These are phyloP conservation scores for Prunus armeniaca DNA, from an alignment of 306 rosid species.

Conservation along the genomic window DNA sequence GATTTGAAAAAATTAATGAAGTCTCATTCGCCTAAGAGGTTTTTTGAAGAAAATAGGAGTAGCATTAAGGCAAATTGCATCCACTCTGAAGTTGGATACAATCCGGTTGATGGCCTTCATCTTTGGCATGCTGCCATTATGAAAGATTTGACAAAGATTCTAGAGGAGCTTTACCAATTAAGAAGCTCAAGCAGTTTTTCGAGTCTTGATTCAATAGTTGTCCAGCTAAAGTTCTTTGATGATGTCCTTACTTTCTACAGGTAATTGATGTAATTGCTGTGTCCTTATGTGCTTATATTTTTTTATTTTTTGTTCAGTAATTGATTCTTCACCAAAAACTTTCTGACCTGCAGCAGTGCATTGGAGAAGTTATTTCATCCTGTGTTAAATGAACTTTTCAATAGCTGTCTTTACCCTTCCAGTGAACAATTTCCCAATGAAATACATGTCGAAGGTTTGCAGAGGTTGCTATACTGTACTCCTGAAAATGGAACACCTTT, in stretches of 20 bases:
- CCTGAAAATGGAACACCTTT: conserved; percentile 41
- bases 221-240: conserved; percentile 65
- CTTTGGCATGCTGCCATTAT: conserved; percentile 74
- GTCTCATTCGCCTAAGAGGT: conserved; percentile 37
- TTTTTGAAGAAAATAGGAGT: conserved; percentile 34
- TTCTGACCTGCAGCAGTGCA: conserved; percentile 61
- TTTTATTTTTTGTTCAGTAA: conserved; percentile 8
- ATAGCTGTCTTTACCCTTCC: conserved; percentile 35
- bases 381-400: conserved; percentile 43
- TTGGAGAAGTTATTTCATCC: conserved; percentile 62
- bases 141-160: conserved; percentile 59
- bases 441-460: conserved; percentile 62
- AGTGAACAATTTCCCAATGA: conserved; percentile 38
- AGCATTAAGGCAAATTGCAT: conserved; percentile 14
- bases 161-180: conserved; percentile 53
- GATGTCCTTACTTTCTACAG: conserved; percentile 73
- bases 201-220: conserved; percentile 55
- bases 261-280: conserved; percentile 34
- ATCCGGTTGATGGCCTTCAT: conserved; percentile 64
- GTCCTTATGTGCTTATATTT: neutral
- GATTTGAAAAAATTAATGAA: conserved; percentile 32
- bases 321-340: conserved; percentile 25
- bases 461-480: conserved; percentile 42
- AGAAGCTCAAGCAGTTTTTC: conserved; percentile 42
- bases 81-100: conserved; percentile 42